Base-by-base conservation (phyloP, 2,329 filamentous ascomycete species). In the Alternaria sp. region DNA sequence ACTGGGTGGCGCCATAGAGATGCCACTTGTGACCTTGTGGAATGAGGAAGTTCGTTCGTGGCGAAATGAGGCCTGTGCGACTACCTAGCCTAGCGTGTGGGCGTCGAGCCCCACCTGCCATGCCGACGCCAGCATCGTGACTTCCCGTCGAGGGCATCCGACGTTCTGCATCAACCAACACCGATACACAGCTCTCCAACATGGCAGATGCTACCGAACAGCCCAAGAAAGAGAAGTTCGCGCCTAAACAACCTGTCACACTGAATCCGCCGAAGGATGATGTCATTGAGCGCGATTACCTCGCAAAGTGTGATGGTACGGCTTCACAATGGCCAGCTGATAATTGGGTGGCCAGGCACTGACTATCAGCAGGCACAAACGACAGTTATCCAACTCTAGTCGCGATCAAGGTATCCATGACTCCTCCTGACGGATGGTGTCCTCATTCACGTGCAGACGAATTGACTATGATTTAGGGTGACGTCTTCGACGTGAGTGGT, bases 401-500 rank as follows among this genome's bases (percentile, higher is more conserved):
- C 34, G 85, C 85, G 14, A 88, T 89, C 72, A 87, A 84, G 72
- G 81, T 82, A 62, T 13, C 60, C 40, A 44, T 48, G 5, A 29
- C 41, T 29, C 14, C 14, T n/a, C 8, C n/a, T 23, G 28, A 14
- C 2, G 7, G 7, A 8, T 29, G 31, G 7, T 34, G 21, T 41
- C 10, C 21, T 21, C 17, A 21, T 31, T n/a, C n/a, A 37, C 3
- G 40, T 36, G 40, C 44, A 54, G 21, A 31, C 9, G 9, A 51
- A 49, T 70, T 39, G 63, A 60, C 31, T 3, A 37, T 26, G n/a
- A 9, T 37, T 11, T 58, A 97, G 90, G 94, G 95, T 69, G 92
- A 90, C 61, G 90, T 99, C 51, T 99, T 97, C 74, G 94, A 99
- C 74, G 95, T 99, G 60, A 92, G 87, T 24, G 91, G 90, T 51